A percentile compares a stretch with the other conserved stretches of the same genome.
Conservation (phyloP, 2,329 filamentous ascomycete species). For the Diaporthe destruens region DNA sequence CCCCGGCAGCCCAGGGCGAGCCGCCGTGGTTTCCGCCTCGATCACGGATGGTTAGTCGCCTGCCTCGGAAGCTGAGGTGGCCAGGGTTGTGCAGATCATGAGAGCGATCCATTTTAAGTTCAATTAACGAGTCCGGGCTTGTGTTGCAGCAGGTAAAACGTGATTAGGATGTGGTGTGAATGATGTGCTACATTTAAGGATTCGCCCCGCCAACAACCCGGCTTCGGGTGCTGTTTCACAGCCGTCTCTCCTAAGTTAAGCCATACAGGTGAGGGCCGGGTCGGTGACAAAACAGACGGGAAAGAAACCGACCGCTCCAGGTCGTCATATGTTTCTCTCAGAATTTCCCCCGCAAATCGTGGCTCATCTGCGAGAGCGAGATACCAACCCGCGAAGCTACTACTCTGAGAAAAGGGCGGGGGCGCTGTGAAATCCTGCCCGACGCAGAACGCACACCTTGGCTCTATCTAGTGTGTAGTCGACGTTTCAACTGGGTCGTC, state of each 20-base stretch:
- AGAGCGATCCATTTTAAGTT: slow-evolving; percentile 49
- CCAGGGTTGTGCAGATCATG: slow-evolving; percentile 39
- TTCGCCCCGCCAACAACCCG: slow-evolving; percentile 10
- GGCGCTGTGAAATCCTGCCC: slow-evolving; percentile 5
- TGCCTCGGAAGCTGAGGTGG: slow-evolving; percentile 23
- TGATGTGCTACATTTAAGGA: slow-evolving; percentile 21
- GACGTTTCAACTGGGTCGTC: slow-evolving; percentile 24
- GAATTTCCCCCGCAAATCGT: not conserved
- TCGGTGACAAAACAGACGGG: slow-evolving; percentile 5
- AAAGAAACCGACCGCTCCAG: slow-evolving; percentile 8
- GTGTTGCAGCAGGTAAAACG: slow-evolving; percentile 3
- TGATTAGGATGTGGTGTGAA: slow-evolving; percentile 15
- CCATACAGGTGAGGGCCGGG: slow-evolving; percentile 8
- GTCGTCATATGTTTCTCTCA: not conserved
- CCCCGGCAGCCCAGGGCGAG: not conserved
- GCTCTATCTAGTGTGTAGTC: not conserved
- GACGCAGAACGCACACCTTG: slow-evolving; percentile 4
- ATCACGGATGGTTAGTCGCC: slow-evolving; percentile 9
- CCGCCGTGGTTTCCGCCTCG: not conserved
- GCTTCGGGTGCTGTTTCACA: slow-evolving; percentile 32
- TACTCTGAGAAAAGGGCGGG: not conserved
- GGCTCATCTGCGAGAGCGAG: not conserved
- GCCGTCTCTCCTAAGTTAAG: slow-evolving; percentile 27
- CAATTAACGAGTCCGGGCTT: slow-evolving; percentile 15
- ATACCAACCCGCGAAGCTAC: not conserved